Evolutionary conservation across 139 green algal genomes (phyloP), one percentile per base, ranked within the genome.

Genomic region (Asterochloris sp.): DNA sequence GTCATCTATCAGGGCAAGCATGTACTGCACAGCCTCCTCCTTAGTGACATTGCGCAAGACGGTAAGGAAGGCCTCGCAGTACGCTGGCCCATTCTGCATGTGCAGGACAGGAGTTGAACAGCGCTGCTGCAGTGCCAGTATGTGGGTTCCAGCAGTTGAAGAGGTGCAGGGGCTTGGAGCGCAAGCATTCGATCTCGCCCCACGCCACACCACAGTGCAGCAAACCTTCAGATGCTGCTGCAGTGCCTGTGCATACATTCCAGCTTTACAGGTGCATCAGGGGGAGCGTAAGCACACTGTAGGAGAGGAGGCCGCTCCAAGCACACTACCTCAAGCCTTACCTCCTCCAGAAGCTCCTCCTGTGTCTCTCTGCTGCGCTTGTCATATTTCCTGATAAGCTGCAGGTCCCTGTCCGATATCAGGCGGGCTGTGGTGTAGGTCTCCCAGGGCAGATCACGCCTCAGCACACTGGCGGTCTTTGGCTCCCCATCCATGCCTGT

Each of bases 21-120:
- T 90, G 80, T 98, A 98, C 83, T 98, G 95, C 81, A 97, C 92
- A 10, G 93, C 96, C 62, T 98, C 94, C 68, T 97, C 93, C 78
- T 97, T 97, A 15, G 93, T 96, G 0, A 98, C 94, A 67, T 94
- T 95, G 54, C 93, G 91, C 80, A 98, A 84, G 26, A 98, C 92
- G 0, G 92, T 94, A 27, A 97, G 82, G 71, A 98, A 94, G 1
- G 94, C 93, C 76, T 95, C 88, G 8, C 94, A 82, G 76, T 96
- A 94, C 0, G 91, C 84, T 14, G 91, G 83, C 10, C 95, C 94
- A 16, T 86, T 86, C 92, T 97, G 85, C 68, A 76, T 10, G 23
- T 71, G 8, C 69, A 76, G 69, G 23, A 24, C 19, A 28, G n/a
- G 69, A 19, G 11, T 29, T 2, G 14, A 15, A 38, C 14, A 62